Percentiles rank a stretch among this genome's conserved stretches.
These are phyloP conservation scores for Catenaria anguillulae DNA, from an alignment of 371 early-diverging fungal species.

Conservation along the genomic window DNA sequence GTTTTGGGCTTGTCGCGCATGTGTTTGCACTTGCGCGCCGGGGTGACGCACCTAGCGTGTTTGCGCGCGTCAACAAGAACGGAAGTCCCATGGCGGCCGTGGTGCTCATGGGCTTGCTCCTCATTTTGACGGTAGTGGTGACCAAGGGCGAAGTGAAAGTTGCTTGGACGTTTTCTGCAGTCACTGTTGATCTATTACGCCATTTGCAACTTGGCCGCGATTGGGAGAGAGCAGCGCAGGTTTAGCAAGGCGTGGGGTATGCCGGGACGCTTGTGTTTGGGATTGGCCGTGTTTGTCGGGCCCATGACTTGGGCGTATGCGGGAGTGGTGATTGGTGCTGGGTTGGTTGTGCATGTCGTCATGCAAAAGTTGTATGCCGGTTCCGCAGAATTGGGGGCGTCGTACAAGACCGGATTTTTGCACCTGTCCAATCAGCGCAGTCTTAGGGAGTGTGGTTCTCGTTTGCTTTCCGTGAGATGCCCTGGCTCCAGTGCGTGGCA, in stretches of 20 bases:
- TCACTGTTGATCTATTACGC: constrained; percentile 5
- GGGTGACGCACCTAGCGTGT: neutral
- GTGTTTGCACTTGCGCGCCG: neutral
- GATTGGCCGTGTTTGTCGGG: neutral
- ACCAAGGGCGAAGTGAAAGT: neutral
- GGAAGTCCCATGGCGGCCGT: neutral
- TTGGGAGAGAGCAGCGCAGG: neutral
- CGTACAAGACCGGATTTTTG: neutral
- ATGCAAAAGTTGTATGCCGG: neutral
- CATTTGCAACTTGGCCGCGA: neutral
- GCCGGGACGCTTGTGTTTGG: neutral
- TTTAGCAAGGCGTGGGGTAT: neutral
- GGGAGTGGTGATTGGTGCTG: neutral
- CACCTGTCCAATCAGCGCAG: too few relatives aligned
- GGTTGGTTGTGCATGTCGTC: neutral
- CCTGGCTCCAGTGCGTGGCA: too few relatives aligned
- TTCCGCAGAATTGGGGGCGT: neutral
- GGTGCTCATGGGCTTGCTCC: neutral
- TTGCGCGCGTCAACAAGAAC: too few relatives aligned
- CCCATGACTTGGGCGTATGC: neutral
- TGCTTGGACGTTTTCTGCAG: neutral
- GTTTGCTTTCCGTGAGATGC: too few relatives aligned
- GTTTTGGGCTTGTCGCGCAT: constrained; percentile 5
- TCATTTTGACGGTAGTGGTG: neutral
- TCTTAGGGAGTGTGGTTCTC: too few relatives aligned